Evolutionary conservation across 2,329 filamentous ascomycete species (phyloP).

Genomic region (Neurospora sp.): DNA sequence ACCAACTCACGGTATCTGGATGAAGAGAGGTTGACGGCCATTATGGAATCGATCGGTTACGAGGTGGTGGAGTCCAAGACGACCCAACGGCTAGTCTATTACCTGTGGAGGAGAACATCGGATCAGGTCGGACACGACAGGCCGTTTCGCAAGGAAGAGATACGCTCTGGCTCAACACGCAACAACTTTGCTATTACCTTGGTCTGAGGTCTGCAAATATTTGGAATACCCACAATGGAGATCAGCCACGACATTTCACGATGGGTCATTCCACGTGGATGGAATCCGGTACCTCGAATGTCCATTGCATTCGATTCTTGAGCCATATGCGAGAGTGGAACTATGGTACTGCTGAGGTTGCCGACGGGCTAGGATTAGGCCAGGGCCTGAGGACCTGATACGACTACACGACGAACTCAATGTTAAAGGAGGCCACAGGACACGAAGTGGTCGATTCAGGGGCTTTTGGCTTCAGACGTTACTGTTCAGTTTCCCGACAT

Average conservation of each 20-base stretch:
- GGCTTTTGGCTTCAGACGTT: background rate
- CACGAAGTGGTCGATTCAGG: background rate
- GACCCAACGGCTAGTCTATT: constrained; percentile 79
- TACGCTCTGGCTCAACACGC: constrained; percentile 63
- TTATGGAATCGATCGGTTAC: constrained; percentile 76
- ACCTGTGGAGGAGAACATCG: constrained; percentile 59
- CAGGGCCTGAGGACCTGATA: background rate
- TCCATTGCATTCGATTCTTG: background rate
- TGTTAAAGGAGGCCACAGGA: background rate
- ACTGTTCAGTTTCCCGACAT: background rate
- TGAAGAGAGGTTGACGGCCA: constrained; percentile 53
- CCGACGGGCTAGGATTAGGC: background rate
- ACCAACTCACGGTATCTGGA: constrained; percentile 86
- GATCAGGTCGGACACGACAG: constrained; percentile 12
- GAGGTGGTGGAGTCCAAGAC: constrained; percentile 54
- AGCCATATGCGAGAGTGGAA: background rate
- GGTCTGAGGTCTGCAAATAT: constrained; percentile 17
- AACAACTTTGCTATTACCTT: constrained; percentile 90
- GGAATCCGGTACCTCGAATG: background rate
- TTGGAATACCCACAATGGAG: background rate
- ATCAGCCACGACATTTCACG: background rate
- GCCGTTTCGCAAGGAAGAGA: constrained; percentile 60
- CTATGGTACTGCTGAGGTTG: background rate
- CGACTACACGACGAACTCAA: background rate
- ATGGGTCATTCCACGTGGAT: background rate